Percentiles rank a stretch among this genome's conserved stretches.
These are phyloP conservation scores for Penicillium antarcticum DNA, from an alignment of 495 filamentous ascomycete genomes.

Conservation along the genomic window DNA sequence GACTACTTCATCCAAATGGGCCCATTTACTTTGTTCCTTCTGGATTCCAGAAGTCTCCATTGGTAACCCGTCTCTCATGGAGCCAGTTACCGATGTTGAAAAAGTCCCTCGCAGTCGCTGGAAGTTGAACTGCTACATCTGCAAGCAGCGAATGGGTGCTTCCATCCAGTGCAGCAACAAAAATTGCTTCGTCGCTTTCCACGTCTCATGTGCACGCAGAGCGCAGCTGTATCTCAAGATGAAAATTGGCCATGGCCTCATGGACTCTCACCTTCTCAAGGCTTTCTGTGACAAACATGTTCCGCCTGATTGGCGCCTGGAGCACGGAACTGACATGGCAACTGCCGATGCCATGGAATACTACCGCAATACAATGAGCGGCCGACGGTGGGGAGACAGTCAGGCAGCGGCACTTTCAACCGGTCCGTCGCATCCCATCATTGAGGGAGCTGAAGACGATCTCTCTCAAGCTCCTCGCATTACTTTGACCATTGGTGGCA, in stretches of 20 bases:
- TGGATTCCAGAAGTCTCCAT: conserved; percentile 98
- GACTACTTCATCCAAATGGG: conserved; percentile 91
- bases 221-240: conserved; percentile 91
- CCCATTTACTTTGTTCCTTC: conserved; percentile 92
- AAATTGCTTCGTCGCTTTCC: conserved; percentile 95
- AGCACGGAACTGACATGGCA: conserved; percentile 72
- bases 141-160: conserved; percentile 94
- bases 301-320: conserved; percentile 80
- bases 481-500: conserved; percentile 63
- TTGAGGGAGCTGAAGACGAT: conserved; percentile 36
- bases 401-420: conserved; percentile 81
- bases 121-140: conserved; percentile 96
- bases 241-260: conserved; percentile 86
- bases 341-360: conserved; percentile 70
- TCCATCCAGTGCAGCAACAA: conserved; percentile 99
- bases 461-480: conserved; percentile 42
- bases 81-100: conserved; percentile 95
- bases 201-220: conserved; percentile 91
- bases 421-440: conserved; percentile 56
- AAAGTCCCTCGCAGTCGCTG: conserved; percentile 91
- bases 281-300: conserved; percentile 97
- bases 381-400: conserved; percentile 84
- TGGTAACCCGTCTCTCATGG: conserved; percentile 96
- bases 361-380: conserved; percentile 83
- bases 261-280: conserved; percentile 87